A percentile compares a stretch with the other conserved stretches of the same genome.
These are phyloP conservation scores for Globisporangium apiculatum DNA, from an alignment of 352 stramenopile genomes.

Conservation along the genomic window DNA sequence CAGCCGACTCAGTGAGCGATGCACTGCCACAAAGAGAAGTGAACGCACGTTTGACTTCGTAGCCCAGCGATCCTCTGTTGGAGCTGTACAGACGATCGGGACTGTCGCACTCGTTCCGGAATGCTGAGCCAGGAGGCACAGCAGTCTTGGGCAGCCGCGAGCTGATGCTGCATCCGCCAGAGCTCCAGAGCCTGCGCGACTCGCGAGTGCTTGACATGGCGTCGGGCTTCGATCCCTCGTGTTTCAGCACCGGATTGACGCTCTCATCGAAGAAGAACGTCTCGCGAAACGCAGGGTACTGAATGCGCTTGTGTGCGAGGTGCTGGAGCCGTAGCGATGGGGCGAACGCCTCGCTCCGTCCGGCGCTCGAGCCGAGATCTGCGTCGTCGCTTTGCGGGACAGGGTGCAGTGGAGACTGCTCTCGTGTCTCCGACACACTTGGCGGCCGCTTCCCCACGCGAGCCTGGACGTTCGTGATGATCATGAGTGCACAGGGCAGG, in stretches of 20 bases:
- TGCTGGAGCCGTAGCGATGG: slow-evolving; percentile 5
- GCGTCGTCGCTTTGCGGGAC: too few species aligned
- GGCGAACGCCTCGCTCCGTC: neutral
- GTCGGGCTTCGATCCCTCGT: slow-evolving; percentile 27
- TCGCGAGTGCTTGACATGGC: slow-evolving; percentile 24
- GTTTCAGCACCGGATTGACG: slow-evolving; percentile 40
- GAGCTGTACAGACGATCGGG: slow-evolving; percentile 66
- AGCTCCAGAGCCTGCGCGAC: slow-evolving; percentile 44
- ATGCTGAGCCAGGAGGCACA: slow-evolving; percentile 49
- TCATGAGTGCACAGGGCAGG: slow-evolving; percentile 1
- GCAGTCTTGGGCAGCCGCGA: slow-evolving; percentile 42
- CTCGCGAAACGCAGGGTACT: slow-evolving; percentile 52
- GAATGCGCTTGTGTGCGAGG: slow-evolving; percentile 11
- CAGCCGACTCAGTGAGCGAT: neutral
- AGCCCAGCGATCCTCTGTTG: slow-evolving; percentile 43
- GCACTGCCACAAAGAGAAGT: neutral
- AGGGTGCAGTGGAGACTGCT: too few species aligned
- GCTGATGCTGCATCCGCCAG: slow-evolving; percentile 36
- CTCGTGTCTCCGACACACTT: neutral
- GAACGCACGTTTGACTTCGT: slow-evolving; percentile 47
- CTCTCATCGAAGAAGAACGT: slow-evolving; percentile 55
- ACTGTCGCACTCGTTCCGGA: slow-evolving; percentile 52
- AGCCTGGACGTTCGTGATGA: slow-evolving; percentile 8
- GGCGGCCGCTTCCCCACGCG: neutral
- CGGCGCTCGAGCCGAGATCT: neutral